Base-by-base conservation (phyloP, 2,329 filamentous ascomycete species). In the Neoarthrinium moseri region DNA sequence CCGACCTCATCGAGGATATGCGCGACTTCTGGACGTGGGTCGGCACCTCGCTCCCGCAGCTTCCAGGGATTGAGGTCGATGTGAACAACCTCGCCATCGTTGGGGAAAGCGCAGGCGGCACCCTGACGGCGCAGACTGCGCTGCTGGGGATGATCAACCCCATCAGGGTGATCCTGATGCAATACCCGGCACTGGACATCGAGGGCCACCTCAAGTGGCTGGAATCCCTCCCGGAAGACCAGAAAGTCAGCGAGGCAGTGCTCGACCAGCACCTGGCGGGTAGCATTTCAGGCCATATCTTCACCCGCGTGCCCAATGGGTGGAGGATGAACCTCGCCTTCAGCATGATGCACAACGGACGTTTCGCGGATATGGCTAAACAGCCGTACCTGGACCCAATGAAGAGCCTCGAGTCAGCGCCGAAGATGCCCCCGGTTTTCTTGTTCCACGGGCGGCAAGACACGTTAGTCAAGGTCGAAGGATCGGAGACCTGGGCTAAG, bases 21-120 rank as follows among this genome's bases (percentile, higher is more conserved):
- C 41, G 43, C 17, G 35, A 32, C 23, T 52, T 52, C 38, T 52
- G 50, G 48, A 36, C 24, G 13, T 52, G 48, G 48, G 24, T 22
- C 12, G 38, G 36, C 35, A 21, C 39, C 11, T 11, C 5, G 5
- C 29, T 43, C 18, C 20, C 27, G 6, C 5, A 26, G 37, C 6
- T 40, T 7, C 38, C 43, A 10, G 27, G 18, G 5, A 36, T 43
- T 17, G 33, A 37, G 4, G 22, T 48, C 22, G 46, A 44, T 22
- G 20, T 36, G 3, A 20, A 22, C 18, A 44, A 48, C 30, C 38
- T 48, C 8, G 18, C 36, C 24, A 34, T 48, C 17, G 46, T 29
- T 10, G 39, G 45, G 2, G 45, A 47, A 33, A 47, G 45, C 37
- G 45, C 6, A n/a, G 45, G 39, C 15, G 45, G 45, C 8, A 35